Base-by-base conservation (phyloP, 495 filamentous ascomycete genomes). In the Podospora tetraspora region DNA sequence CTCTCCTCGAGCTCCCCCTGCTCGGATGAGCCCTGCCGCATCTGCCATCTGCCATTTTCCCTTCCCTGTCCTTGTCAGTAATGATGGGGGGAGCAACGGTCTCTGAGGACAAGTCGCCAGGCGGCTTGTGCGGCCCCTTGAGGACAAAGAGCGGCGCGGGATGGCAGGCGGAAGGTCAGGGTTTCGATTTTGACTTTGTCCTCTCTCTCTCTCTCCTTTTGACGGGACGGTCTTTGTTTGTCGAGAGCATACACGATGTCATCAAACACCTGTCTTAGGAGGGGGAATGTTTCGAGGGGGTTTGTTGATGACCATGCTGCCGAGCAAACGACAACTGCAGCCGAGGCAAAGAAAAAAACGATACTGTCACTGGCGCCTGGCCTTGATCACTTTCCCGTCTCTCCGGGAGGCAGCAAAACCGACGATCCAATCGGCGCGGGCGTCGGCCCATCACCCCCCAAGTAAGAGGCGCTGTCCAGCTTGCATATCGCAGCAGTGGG, bases 391-490 rank as follows among this genome's bases (percentile, higher is more conserved):
- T 52, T 52, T 52, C 19, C 32, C 43, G 19, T n/a, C 43, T 27
- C 59, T 25, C 59, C 16, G 23, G 22, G 22, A 60, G 23, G 24
- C 27, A 60, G 62, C 16, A 52, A 19, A 64, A 56, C 11, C 12
- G 62, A 32, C 43, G 13, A 57, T 19, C 62, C 62, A 64, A 64
- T 64, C 43, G 62, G 43, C 23, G 11, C 52, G 62, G 23, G 34
- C 43, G 62, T 52, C 16, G 23, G 7, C 37, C 29, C 62, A 63
- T 63, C 32, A 12, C 8, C 32, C 52, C 32, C n/a, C 62, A 57
- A 57, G 27, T 19, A 19, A n/a, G 52, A 25, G 62, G 62, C 62
- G 62, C 62, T 21, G 34, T 23, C 24, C 24, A 59, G 58, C 21
- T 13, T 60, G 27, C 23, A 16, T 29, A 24, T 60, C 59, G 62